phyloP scores from a whole-genome alignment of 2,329 filamentous ascomycete genomes.

The Clarireedia sp. region DNA sequence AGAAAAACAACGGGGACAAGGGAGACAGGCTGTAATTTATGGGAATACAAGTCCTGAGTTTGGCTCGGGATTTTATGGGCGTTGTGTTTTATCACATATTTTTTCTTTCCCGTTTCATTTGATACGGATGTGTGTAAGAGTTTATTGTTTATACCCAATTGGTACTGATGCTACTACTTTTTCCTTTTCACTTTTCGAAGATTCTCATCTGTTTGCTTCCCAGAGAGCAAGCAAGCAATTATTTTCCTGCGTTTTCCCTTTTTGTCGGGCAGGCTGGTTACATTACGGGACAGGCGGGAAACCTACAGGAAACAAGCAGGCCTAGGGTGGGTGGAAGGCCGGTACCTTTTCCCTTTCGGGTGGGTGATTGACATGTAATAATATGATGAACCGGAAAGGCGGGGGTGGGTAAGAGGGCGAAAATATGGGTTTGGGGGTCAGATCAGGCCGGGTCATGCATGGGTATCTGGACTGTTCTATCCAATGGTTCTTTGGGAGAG shows the following conservation, averaged over 20 bases:
- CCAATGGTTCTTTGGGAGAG: too few species aligned
- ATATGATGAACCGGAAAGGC: too few species aligned
- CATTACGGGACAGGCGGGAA: not conserved
- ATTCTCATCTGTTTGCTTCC: not conserved
- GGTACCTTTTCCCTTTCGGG: too few species aligned
- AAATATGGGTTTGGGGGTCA: too few species aligned
- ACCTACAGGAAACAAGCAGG: too few species aligned
- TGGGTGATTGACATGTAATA: too few species aligned
- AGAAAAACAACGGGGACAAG: not conserved
- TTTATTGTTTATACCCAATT: constrained; percentile 13
- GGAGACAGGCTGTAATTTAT: constrained; percentile 3
- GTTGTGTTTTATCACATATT: not conserved
- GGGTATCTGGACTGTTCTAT: too few species aligned
- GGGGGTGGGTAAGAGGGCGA: too few species aligned
- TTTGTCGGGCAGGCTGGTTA: not conserved
- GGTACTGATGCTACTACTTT: constrained; percentile 2
- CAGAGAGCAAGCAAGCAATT: not conserved
- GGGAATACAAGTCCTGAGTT: too few species aligned
- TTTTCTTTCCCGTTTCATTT: not conserved
- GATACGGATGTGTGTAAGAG: not conserved
- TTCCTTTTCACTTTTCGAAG: not conserved
- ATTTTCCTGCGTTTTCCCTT: not conserved
- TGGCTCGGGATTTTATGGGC: not conserved
- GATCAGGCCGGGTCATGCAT: too few species aligned
- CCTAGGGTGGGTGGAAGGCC: too few species aligned